These are phyloP conservation scores for Porphyra umbilicalis DNA, from an alignment of 31 red algal species.

Conservation along the genomic window DNA sequence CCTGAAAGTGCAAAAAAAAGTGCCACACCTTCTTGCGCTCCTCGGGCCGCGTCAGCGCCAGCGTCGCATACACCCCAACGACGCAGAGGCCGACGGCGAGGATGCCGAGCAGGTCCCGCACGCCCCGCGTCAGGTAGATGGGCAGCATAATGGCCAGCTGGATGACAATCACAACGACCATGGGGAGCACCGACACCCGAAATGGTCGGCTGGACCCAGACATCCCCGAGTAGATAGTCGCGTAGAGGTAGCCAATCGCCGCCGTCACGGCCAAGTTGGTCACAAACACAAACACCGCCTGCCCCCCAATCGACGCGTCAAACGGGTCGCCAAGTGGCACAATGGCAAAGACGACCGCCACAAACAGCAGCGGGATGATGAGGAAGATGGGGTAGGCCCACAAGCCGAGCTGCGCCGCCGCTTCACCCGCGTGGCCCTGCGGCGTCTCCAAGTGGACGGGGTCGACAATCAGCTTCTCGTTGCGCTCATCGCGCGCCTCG, in stretches of 20 bases:
- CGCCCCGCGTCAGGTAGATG: slow-evolving; percentile 24
- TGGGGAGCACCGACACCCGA: slow-evolving; percentile 32
- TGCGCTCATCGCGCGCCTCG: background rate
- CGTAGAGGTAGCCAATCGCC: slow-evolving; percentile 63
- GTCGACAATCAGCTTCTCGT: background rate
- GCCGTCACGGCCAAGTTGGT: slow-evolving; percentile 43
- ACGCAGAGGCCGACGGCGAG: slow-evolving; percentile 45
- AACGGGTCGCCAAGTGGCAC: slow-evolving; percentile 53
- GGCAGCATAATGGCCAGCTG: slow-evolving; percentile 44
- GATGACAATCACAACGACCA: slow-evolving; percentile 33
- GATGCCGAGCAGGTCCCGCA: slow-evolving; percentile 46
- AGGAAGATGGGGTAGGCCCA: slow-evolving; percentile 48
- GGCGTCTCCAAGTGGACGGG: slow-evolving; percentile 26
- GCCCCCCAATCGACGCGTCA: slow-evolving; percentile 18
- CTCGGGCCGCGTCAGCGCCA: slow-evolving; percentile 20
- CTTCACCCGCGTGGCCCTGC: slow-evolving; percentile 34
- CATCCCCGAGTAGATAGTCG: slow-evolving; percentile 35
- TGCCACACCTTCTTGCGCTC: slow-evolving; percentile 28
- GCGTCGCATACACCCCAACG: slow-evolving; percentile 33
- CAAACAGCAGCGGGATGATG: slow-evolving; percentile 44
- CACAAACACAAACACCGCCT: slow-evolving; percentile 70
- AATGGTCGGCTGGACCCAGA: slow-evolving; percentile 40
- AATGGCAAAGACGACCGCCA: slow-evolving; percentile 57
- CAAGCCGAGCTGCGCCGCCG: slow-evolving; percentile 33
- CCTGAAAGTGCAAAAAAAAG: slow-evolving; percentile 61